These are phyloP conservation scores for Gossypium laxum DNA, from an alignment of 441 rosid genomes.

Conservation along the genomic window DNA sequence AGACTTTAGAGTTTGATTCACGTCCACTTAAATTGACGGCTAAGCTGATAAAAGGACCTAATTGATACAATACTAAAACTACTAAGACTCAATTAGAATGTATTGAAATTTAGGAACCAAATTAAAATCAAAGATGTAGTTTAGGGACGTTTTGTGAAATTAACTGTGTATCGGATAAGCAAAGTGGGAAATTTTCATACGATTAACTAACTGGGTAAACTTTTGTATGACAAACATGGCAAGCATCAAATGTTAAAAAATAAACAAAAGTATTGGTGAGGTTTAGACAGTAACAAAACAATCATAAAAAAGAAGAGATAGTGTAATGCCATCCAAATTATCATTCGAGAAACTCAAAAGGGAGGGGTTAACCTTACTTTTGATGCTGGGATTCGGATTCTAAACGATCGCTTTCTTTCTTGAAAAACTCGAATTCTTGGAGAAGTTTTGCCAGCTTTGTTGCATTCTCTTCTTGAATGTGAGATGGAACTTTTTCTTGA, in stretches of 20 bases:
- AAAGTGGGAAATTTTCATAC: neutral
- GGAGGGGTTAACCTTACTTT: neutral
- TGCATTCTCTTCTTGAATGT: constrained; percentile 48
- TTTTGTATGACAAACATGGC: neutral
- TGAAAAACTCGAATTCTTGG: constrained; percentile 55
- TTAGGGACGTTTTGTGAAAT: too few species aligned
- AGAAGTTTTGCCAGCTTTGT: constrained; percentile 50
- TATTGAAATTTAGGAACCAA: too few species aligned
- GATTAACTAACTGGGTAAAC: neutral
- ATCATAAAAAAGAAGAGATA: neutral
- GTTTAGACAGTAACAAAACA: neutral
- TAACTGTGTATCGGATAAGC: neutral
- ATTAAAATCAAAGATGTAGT: too few species aligned
- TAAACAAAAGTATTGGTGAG: neutral
- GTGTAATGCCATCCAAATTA: neutral
- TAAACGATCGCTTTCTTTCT: constrained; percentile 40
- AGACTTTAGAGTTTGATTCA: too few species aligned
- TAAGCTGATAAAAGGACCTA: too few species aligned
- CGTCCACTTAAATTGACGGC: too few species aligned
- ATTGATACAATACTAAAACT: too few species aligned
- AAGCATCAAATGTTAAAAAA: neutral
- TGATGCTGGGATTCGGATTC: constrained; percentile 16
- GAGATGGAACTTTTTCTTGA: constrained; percentile 61
- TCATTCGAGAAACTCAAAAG: neutral
- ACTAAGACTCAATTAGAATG: too few species aligned